A percentile compares a stretch with the other conserved stretches of the same genome.
These are phyloP conservation scores for Clathrus columnatus DNA, from an alignment of 768 basidiomycete species.

Conservation along the genomic window DNA sequence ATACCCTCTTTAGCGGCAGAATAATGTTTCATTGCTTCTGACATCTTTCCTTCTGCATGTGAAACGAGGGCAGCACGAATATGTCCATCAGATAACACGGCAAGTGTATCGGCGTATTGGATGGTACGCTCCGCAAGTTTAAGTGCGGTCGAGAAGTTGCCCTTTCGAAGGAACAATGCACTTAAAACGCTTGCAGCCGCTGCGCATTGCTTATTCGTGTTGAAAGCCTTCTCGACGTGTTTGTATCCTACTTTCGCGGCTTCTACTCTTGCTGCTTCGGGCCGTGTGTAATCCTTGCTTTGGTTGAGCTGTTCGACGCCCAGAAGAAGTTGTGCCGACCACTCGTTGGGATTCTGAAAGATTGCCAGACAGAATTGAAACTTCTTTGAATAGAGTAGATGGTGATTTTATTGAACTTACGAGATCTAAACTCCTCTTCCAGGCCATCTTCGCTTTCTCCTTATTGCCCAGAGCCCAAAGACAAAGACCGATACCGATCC, in stretches of 20 bases:
- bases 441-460: slow-evolving; percentile 74
- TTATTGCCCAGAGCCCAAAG: slow-evolving; percentile 85
- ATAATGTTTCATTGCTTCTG: slow-evolving; percentile 65
- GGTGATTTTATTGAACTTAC: slow-evolving; percentile 42
- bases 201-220: slow-evolving; percentile 61
- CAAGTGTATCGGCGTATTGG: slow-evolving; percentile 85
- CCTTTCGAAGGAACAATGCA: slow-evolving; percentile 68
- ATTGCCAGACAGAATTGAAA: too few relatives aligned
- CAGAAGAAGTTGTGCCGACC: slow-evolving; percentile 72
- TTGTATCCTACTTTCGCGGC: slow-evolving; percentile 60
- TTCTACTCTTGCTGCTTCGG: slow-evolving; percentile 54
- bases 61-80: slow-evolving; percentile 73
- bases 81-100: slow-evolving; percentile 80
- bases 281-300: slow-evolving; percentile 60
- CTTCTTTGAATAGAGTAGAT: too few relatives aligned
- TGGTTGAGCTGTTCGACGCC: slow-evolving; percentile 82
- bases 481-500: slow-evolving; percentile 92
- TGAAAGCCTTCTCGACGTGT: slow-evolving; percentile 71
- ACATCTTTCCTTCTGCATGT: slow-evolving; percentile 56
- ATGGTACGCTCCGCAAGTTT: slow-evolving; percentile 93
- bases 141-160: slow-evolving; percentile 59
- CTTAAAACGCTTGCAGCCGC: slow-evolving; percentile 80
- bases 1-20: slow-evolving; percentile 56
- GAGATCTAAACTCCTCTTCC: slow-evolving; percentile 82
- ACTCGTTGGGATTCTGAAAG: slow-evolving; percentile 66